Evolutionary conservation across 495 filamentous ascomycete species (phyloP).

Genomic region (Podospora fimiseda): DNA sequence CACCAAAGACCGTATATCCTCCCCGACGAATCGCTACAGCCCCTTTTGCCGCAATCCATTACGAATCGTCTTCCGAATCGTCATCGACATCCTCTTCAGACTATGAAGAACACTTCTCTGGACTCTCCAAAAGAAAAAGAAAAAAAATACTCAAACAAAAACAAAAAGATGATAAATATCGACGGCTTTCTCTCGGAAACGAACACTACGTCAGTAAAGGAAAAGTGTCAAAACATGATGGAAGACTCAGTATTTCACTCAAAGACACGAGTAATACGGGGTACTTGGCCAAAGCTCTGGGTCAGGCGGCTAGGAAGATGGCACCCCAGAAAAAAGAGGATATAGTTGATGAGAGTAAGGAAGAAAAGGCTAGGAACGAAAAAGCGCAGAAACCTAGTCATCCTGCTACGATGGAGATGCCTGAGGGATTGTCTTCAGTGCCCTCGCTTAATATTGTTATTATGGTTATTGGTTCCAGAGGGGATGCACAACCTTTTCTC

Average conservation of each 20-base stretch:
- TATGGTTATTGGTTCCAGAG: constrained; percentile 70
- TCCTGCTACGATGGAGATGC: too few species aligned
- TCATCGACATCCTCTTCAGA: constrained; percentile 27
- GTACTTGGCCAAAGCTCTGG: constrained; percentile 64
- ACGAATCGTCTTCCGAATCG: background rate
- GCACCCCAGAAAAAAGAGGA: too few species aligned
- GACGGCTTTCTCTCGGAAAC: constrained; percentile 53
- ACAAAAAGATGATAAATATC: constrained; percentile 25
- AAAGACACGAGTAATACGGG: constrained; percentile 59
- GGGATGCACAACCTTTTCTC: constrained; percentile 75
- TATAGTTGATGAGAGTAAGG: too few species aligned
- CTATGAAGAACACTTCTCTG: constrained; percentile 11
- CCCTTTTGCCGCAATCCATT: background rate
- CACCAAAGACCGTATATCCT: background rate
- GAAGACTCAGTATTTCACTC: constrained; percentile 62
- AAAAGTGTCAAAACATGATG: constrained; percentile 61
- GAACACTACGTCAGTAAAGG: constrained; percentile 58
- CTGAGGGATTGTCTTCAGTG: too few species aligned
- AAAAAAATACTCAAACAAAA: constrained; percentile 8
- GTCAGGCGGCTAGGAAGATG: constrained; percentile 44
- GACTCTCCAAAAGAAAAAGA: background rate
- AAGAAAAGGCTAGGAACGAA: too few species aligned
- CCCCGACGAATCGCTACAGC: background rate
- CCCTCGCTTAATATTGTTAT: constrained; percentile 78
- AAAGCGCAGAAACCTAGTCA: too few species aligned